phyloP scores from a whole-genome alignment of 805 yeast genomes.

The Wickerhamomyces mucosus region DNA sequence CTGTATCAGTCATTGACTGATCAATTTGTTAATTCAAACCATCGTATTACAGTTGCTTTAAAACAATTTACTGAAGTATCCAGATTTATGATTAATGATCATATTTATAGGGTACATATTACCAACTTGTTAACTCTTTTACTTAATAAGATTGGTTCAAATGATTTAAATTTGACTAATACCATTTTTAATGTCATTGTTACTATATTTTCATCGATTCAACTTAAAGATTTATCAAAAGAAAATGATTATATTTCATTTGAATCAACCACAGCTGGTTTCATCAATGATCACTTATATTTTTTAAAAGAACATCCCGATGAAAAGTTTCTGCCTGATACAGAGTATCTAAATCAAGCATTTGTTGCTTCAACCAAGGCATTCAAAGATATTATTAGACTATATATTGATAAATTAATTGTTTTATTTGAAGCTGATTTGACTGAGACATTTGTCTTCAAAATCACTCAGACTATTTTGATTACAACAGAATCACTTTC shows the following conservation, averaged over 20 bases:
- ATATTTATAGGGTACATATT: conserved; percentile 66
- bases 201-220: conserved; percentile 60
- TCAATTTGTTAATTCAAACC: conserved; percentile 63
- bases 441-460: conserved; percentile 26
- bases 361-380: conserved; percentile 64
- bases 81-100: conserved; percentile 54
- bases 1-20: conserved; percentile 64
- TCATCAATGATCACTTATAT: conserved; percentile 56
- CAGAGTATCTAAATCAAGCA: conserved; percentile 41
- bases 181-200: conserved; percentile 62
- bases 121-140: conserved; percentile 62
- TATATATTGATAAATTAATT: conserved; percentile 51
- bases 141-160: conserved; percentile 79
- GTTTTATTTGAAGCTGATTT: conserved; percentile 47
- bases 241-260: conserved; percentile 30
- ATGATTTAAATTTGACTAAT: conserved; percentile 69
- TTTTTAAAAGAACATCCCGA: conserved; percentile 28
- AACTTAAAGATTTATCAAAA: conserved; percentile 47
- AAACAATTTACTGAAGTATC: conserved; percentile 56
- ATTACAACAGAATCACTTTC: conserved; percentile 50
- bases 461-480: conserved; percentile 35
- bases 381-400: conserved; percentile 49
- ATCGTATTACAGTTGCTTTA: conserved; percentile 67
- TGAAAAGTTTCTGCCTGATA: conserved; percentile 30
- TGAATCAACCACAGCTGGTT: conserved; percentile 36